phyloP scores from a whole-genome alignment of 148 eudicot species.

The Rhododendron molle region DNA sequence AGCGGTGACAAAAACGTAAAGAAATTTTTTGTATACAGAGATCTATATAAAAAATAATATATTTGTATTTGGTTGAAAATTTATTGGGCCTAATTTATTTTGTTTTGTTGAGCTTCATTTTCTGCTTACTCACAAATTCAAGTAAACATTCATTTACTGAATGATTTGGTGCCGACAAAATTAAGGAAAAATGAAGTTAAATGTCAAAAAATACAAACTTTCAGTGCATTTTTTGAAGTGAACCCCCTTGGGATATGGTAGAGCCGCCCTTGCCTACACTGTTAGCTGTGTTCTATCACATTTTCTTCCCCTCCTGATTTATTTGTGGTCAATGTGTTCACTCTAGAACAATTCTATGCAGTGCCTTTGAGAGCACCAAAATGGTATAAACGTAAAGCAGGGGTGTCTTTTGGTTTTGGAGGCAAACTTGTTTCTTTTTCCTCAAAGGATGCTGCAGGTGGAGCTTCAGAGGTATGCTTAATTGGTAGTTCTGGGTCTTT shows the following conservation, averaged over 20 bases:
- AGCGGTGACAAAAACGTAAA: not conserved
- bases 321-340: not conserved
- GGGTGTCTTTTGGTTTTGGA: slow-evolving; percentile 97
- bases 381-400: slow-evolving; percentile 85
- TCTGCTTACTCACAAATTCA: not conserved
- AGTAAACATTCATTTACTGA: too few species aligned
- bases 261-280: not conserved
- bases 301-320: not conserved
- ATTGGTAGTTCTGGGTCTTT: not conserved
- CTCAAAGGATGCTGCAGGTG: slow-evolving; percentile 43
- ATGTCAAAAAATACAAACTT: not conserved
- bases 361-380: slow-evolving; percentile 86
- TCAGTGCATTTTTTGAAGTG: not conserved
- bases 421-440: slow-evolving; percentile 79
- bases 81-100: not conserved
- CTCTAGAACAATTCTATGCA: slow-evolving; percentile 23
- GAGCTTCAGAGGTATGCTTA: slow-evolving; percentile 73
- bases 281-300: not conserved
- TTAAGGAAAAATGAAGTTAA: not conserved
- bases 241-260: not conserved
- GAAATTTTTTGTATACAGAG: not conserved
- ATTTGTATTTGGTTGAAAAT: not conserved
- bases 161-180: not conserved
- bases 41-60: not conserved
- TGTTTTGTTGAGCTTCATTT: not conserved